A percentile compares a stretch with the other conserved stretches of the same genome.
Conservation (phyloP, 129 eudicot species). For the Arctium lappa region DNA sequence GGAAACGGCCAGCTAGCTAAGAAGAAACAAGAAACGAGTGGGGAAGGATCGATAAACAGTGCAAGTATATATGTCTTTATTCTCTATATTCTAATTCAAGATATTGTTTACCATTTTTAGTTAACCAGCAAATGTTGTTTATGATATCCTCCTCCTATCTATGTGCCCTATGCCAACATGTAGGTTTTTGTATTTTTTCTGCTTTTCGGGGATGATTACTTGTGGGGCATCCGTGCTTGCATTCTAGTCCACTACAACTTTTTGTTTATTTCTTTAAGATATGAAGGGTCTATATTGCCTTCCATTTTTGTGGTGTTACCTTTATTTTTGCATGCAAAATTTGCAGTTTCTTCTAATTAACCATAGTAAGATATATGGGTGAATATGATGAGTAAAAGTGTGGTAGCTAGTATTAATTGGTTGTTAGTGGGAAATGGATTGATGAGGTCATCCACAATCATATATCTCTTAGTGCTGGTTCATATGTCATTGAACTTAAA, state of each 20-base stretch:
- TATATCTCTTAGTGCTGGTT: background rate
- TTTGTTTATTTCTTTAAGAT: background rate
- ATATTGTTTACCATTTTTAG: background rate
- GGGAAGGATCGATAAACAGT: background rate
- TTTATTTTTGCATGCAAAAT: background rate
- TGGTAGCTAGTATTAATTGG: background rate
- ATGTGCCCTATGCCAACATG: background rate
- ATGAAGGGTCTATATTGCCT: background rate
- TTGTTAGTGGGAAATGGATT: background rate
- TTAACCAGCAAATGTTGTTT: background rate
- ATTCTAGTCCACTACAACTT: background rate
- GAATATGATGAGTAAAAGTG: background rate
- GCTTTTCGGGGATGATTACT: background rate
- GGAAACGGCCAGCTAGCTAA: background rate
- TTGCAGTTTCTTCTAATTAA: background rate
- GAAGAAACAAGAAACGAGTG: background rate
- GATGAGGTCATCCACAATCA: background rate
- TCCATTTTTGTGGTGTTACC: background rate
- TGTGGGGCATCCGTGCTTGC: background rate
- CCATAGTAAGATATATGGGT: background rate
- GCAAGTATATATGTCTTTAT: conserved; percentile 6
- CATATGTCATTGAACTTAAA: background rate
- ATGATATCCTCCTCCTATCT: background rate
- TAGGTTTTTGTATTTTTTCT: background rate
- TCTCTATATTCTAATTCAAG: background rate